Conservation (phyloP, 2,329 filamentous ascomycete species). For the Dothideomycetes sp. region DNA sequence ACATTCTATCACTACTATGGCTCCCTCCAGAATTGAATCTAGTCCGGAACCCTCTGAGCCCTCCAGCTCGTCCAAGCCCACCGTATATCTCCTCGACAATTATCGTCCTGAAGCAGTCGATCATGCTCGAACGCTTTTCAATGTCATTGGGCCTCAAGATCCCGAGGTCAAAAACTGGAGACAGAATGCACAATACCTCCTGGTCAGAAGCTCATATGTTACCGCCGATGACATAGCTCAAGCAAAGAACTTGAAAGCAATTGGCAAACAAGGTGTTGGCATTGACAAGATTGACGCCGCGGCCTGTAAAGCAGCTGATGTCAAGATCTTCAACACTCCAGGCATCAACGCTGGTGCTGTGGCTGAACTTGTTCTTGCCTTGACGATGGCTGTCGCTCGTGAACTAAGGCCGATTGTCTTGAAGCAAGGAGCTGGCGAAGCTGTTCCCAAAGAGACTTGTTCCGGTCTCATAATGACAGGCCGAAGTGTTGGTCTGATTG, state of each 20-base stretch:
- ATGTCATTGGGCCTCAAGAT: conserved; percentile 30
- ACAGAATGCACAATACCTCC: conserved; percentile 32
- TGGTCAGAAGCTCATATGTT: conserved; percentile 30
- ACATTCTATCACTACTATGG: no score
- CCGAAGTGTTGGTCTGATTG: conserved; percentile 31
- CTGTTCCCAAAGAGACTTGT: conserved; percentile 34
- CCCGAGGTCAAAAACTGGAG: conserved; percentile 32
- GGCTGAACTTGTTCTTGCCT: conserved; percentile 26
- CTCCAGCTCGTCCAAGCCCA: conserved; percentile 6
- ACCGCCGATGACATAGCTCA: conserved; percentile 19
- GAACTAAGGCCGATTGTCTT: conserved; percentile 25
- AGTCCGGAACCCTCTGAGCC: not conserved
- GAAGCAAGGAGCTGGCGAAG: conserved; percentile 18
- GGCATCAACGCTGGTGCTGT: conserved; percentile 33
- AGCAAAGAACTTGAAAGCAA: conserved; percentile 29
- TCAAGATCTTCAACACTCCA: conserved; percentile 41
- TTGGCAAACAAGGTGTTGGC: conserved; percentile 41
- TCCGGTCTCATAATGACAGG: conserved; percentile 29
- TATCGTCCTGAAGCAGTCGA: conserved; percentile 24
- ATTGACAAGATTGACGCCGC: conserved; percentile 38
- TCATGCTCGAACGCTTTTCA: conserved; percentile 30
- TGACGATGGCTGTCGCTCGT: conserved; percentile 24
- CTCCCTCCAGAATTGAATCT: conserved; percentile 3
- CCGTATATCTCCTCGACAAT: conserved; percentile 21
- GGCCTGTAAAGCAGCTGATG: conserved; percentile 31